Base-by-base conservation (phyloP, 1,284 basidiomycete species). In the Ganoderma multipileum region DNA sequence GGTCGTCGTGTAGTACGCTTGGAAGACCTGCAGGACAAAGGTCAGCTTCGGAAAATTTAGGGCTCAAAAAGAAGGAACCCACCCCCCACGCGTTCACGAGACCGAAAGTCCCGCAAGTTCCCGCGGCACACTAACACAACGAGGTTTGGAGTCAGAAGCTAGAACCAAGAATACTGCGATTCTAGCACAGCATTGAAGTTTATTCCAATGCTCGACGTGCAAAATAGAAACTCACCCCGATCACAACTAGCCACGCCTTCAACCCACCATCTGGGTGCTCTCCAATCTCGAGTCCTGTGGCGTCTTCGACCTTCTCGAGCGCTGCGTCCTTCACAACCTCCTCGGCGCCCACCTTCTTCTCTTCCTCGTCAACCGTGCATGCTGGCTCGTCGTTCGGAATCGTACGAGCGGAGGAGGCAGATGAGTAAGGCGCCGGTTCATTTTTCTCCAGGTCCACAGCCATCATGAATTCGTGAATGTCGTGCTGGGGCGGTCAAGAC, bases 31-130 rank as follows among this genome's bases (percentile, higher is more conserved):
- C 3, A n/a, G 20, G 11, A 12, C 18, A 38, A 20, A 20, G 8
- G 50, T 26, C 62, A 26, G 63, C 12, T 12, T 20, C 3, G 57
- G 20, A 47, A 44, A 28, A 8, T 8, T 52, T 14, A 4, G 12
- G 47, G 28, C 20, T 36, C 36, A 14, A 9, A 38, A 41, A 5
- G 3, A 23, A 30, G 28, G 3, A 47, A 79, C 82, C 68, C 68
- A 83, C 82, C 50, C 83, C 83, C 79, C 82, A 85, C 0, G 82
- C 77, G 68, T 84, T 84, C 14, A 83, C 82, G 39, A 80, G 80
- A 4, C 82, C 83, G 67, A 83, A 83, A 9, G 82, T 82, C 14
- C 79, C 78, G 60, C 79, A 75, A 8, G 76, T 77, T 7, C 76
- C 78, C 58, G 76, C 77, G 0, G 72, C 69, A 54, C 69, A 71